A percentile compares a stretch with the other conserved stretches of the same genome.
phyloP scores from a whole-genome alignment of 345 rosid genomes.

The Aegle marmelos region DNA sequence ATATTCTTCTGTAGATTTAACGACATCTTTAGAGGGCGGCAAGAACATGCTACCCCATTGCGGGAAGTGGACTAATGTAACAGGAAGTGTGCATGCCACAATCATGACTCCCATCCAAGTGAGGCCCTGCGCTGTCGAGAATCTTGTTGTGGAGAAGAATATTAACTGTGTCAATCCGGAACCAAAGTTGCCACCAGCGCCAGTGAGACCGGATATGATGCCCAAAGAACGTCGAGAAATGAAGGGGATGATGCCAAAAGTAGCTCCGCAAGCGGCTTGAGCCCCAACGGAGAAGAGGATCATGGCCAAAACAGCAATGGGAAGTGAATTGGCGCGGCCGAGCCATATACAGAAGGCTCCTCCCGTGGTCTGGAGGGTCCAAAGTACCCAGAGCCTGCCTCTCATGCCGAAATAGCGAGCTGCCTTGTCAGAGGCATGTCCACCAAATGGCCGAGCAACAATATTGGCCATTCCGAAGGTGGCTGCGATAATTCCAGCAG shows the following conservation, averaged over 20 bases:
- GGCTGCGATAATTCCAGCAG: slow-evolving; percentile 77
- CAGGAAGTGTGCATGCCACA: slow-evolving; percentile 58
- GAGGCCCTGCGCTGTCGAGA: slow-evolving; percentile 57
- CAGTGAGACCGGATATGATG: slow-evolving; percentile 69
- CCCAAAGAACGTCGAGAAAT: slow-evolving; percentile 76
- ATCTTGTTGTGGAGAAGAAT: slow-evolving; percentile 54
- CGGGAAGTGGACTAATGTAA: slow-evolving; percentile 63
- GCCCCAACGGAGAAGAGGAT: slow-evolving; percentile 69
- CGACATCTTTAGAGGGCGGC: slow-evolving; percentile 43
- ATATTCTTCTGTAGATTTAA: slow-evolving; percentile 47
- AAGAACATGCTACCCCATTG: slow-evolving; percentile 83
- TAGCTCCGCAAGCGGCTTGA: slow-evolving; percentile 89
- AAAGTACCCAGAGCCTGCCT: slow-evolving; percentile 71
- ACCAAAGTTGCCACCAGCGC: slow-evolving; percentile 79
- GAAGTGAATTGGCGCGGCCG: slow-evolving; percentile 62
- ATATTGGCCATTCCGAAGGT: slow-evolving; percentile 82
- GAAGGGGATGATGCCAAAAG: slow-evolving; percentile 75
- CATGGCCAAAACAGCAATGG: slow-evolving; percentile 64
- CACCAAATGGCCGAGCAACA: slow-evolving; percentile 75
- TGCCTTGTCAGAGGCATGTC: slow-evolving; percentile 59
- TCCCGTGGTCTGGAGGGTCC: slow-evolving; percentile 75
- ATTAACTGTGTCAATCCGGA: slow-evolving; percentile 72
- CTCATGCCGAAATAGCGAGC: slow-evolving; percentile 70
- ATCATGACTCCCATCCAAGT: slow-evolving; percentile 73
- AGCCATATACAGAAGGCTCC: slow-evolving; percentile 77